Evolutionary conservation across 2,329 filamentous ascomycete genomes (phyloP), one percentile per base, ranked within the genome.

Genomic region (Exophiala bonariae): DNA sequence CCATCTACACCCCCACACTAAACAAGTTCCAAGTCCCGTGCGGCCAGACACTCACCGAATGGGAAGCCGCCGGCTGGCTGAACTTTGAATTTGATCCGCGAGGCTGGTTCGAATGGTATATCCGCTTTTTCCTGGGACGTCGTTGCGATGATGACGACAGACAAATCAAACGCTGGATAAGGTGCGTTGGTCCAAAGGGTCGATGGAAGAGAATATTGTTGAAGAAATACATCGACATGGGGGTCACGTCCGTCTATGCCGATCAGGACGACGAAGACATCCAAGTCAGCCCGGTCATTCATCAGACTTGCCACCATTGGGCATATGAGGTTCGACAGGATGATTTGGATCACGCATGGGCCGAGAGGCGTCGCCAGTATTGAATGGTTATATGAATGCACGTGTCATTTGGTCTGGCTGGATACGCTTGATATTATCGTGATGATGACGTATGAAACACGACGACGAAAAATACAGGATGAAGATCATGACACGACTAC

Each of bases 81-180:
- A 65, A 67, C n/a, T 76, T 78, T 52, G 65, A 67, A 18, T 70
- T 72, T 43, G 77, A 80, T 58, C 72, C 78, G 2, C 60, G 78
- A 36, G 77, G 77, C 4, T 81, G 76, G 77, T 79, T 79, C 54
- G 77, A 80, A 57, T 80, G 77, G 77, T 80, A 79, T 57, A 72
- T 70, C 39, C 69, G 76, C 0, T 79, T 79, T 59, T 79, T 72
- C 61, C 66, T 65, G 17, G 76, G 77, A 0, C 57, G 77, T 31
- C 61, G 77, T 19, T 77, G 76, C 52, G 73, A 67, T 0, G 76
- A 79, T 42, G 77, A 79, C 52, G 75, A 72, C 26, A 65, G 76
- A 46, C 77, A 80, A 62, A 66, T 79, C 4, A 64, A 66, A 4
- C 55, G 78, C 44, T 80, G 78, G 78, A 66, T 62, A 57, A 74